Evolutionary conservation across 805 yeast species (phyloP), one percentile per base, ranked within the genome.

Genomic region (Nakazawaea laoshanensis): DNA sequence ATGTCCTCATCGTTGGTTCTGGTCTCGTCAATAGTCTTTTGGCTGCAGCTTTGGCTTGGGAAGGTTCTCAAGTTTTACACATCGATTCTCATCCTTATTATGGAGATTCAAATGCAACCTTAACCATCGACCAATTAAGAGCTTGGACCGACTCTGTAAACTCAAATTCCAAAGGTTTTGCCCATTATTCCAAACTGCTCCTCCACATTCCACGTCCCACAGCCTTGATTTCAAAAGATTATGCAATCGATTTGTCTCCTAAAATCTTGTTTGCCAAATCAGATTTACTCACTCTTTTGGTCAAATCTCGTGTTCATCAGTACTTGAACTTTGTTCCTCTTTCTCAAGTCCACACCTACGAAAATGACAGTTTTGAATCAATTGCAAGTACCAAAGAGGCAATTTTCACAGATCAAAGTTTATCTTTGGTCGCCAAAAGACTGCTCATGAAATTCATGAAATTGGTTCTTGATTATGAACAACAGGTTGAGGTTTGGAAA

Each of bases 31-130:
- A 92, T 53, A 74, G 86, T 44, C 77, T 92, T 9, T 57, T 87
- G 30, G 96, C 97, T 0, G 95, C 96, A 9, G 89, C 96, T 0
- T 65, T 92, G 29, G 81, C 96, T 9, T 92, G 98, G 97, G 95
- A 86, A 47, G 98, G 98, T n/a, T 76, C 92, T n/a, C 76, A 70
- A 42, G 96, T 92, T 7, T 61, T 92, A 27, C 98, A 92, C 50
- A 74, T 92, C 19, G 98, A 92, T 53, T 64, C 76, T 27, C 81
- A 87, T 49, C 67, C 74, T 19, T 79, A 84, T 52, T 92, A 92
- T 48, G 98, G 98, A 14, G 97, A 88, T 52, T 69, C 80, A 22
- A 69, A 79, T 31, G 87, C 96, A 5, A 83, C 95, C 3, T 59
- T 92, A 32, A 82, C 94, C 14, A 72, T 87, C 30, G 95, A 86